Evolutionary conservation across 164 flowering plant species (phyloP).

Genomic region (Tetrastigma voinierianum): DNA sequence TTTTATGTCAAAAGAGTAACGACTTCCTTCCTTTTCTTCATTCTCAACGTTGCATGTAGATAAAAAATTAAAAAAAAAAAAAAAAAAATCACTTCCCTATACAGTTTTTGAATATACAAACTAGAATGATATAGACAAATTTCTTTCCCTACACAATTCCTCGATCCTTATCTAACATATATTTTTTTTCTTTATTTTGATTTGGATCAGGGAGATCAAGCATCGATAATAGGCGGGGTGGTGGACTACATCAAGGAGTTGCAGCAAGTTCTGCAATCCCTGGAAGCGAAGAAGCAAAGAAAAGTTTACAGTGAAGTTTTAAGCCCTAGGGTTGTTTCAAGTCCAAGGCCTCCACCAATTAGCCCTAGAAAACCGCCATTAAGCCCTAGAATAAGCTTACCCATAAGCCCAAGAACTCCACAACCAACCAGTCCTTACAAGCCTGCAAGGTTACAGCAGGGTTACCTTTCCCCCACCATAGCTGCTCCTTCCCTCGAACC

Average conservation of each 20-base stretch:
- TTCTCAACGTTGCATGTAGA: not conserved
- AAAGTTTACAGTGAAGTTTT: slow-evolving; percentile 74
- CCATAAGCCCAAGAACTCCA: slow-evolving; percentile 91
- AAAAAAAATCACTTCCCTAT: too few relatives aligned
- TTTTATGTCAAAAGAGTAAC: slow-evolving; percentile 90
- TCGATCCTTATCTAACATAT: too few relatives aligned
- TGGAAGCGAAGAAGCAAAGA: slow-evolving; percentile 87
- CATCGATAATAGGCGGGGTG: slow-evolving; percentile 94
- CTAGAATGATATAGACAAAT: too few relatives aligned
- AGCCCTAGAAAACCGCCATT: slow-evolving; percentile 45
- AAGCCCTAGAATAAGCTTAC: slow-evolving; percentile 58
- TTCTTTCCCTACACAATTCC: too few relatives aligned
- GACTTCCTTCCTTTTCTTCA: not conserved
- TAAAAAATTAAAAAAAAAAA: too few relatives aligned
- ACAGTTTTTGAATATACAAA: too few relatives aligned
- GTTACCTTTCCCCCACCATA: slow-evolving; percentile 28
- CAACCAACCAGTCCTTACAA: slow-evolving; percentile 77
- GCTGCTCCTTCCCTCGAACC: slow-evolving; percentile 22
- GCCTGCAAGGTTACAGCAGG: slow-evolving; percentile 33
- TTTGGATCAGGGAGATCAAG: slow-evolving; percentile 83
- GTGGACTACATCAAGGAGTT: slow-evolving; percentile 87
- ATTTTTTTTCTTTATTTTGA: not conserved
- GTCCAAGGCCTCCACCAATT: slow-evolving; percentile 65
- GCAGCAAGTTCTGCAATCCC: slow-evolving; percentile 81
- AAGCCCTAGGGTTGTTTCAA: slow-evolving; percentile 74